These are phyloP conservation scores for Tolypocladium amazonense DNA, from an alignment of 2,329 filamentous ascomycete genomes.

Conservation along the genomic window DNA sequence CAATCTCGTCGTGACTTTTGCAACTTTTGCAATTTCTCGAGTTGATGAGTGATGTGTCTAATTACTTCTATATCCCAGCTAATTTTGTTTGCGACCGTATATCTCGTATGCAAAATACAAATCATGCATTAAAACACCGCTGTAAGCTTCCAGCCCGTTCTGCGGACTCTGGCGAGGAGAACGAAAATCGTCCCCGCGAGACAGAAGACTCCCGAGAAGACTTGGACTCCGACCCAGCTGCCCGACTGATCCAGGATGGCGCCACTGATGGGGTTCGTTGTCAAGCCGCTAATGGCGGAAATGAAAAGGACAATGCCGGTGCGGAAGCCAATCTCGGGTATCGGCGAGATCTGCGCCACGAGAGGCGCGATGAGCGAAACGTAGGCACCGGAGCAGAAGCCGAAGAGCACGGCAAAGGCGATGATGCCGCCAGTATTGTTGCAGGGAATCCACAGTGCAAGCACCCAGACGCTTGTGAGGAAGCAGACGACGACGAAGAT, in stretches of 20 bases:
- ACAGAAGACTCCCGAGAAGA: not conserved
- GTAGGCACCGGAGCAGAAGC: conserved; percentile 30
- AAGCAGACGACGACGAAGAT: conserved; percentile 25
- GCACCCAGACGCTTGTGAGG: not conserved
- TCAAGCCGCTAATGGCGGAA: not conserved
- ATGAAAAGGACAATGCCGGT: not conserved
- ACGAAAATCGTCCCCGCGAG: not conserved
- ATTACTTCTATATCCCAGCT: not conserved
- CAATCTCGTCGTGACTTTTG: no score
- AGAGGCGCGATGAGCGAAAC: conserved; percentile 27
- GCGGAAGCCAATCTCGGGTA: not conserved
- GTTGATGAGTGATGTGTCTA: not conserved
- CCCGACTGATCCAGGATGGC: not conserved
- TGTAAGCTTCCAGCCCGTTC: not conserved
- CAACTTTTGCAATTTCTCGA: not conserved
- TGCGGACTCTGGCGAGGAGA: not conserved
- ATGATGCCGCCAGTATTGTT: conserved; percentile 29
- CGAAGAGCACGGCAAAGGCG: conserved; percentile 29
- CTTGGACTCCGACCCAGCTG: not conserved
- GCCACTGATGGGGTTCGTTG: not conserved
- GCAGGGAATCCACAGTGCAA: not conserved
- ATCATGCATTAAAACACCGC: not conserved
- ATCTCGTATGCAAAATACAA: not conserved
- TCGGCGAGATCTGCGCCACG: conserved; percentile 34
- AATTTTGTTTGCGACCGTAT: not conserved